phyloP scores from a whole-genome alignment of 2,329 filamentous ascomycete genomes.

The Colletotrichum coccodes region DNA sequence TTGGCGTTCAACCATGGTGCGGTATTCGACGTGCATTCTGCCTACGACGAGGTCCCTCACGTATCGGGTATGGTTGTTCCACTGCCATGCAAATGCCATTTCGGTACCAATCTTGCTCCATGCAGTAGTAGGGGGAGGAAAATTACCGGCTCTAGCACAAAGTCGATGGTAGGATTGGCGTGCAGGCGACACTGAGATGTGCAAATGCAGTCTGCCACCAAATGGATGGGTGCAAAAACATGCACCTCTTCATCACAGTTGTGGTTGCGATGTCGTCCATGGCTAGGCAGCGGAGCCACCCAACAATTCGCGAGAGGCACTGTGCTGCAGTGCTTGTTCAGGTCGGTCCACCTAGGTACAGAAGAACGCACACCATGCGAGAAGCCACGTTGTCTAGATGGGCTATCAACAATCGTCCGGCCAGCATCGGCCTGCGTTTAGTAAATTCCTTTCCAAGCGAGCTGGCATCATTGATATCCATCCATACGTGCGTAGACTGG shows the following conservation, averaged over 20 bases:
- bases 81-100: background rate
- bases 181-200: background rate
- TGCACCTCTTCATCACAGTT: background rate
- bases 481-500: constrained; percentile 17
- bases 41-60: background rate
- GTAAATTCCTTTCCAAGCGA: background rate
- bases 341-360: background rate
- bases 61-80: background rate
- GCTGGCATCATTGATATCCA: background rate
- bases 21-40: background rate
- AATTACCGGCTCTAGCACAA: background rate
- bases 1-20: background rate
- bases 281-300: background rate
- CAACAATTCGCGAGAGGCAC: background rate
- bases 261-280: background rate
- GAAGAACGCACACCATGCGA: background rate
- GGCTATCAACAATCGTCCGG: background rate
- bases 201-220: background rate
- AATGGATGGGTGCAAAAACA: background rate
- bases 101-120: background rate
- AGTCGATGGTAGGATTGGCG: background rate
- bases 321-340: background rate
- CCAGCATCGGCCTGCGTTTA: constrained; percentile 16
- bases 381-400: background rate
- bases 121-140: background rate